Evolutionary conservation across 495 filamentous ascomycete genomes (phyloP).

Genomic region (Terfezia claveryi): DNA sequence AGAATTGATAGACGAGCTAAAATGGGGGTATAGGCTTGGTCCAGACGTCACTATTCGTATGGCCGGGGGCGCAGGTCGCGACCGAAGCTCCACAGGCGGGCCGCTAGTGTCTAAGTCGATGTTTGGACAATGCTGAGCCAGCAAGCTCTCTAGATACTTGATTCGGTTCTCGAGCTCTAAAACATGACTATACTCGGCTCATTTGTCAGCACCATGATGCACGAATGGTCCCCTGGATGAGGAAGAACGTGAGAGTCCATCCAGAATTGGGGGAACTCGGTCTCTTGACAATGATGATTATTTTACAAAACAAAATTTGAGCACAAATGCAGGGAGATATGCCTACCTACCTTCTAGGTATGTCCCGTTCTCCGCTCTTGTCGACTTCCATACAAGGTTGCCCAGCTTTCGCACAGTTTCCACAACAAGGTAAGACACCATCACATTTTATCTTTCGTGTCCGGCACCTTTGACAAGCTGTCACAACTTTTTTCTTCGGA

Average conservation of each 20-base stretch:
- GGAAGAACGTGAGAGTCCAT: too few relatives aligned
- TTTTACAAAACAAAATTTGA: too few relatives aligned
- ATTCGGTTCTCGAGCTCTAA: conserved; percentile 18
- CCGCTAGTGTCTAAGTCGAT: conserved; percentile 8
- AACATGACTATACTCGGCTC: conserved; percentile 12
- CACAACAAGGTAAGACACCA: conserved; percentile 15
- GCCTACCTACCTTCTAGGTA: conserved; percentile 16
- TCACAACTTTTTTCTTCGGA: conserved; percentile 18
- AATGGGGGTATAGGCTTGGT: conserved; percentile 14
- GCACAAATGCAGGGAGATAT: not conserved
- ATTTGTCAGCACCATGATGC: too few relatives aligned
- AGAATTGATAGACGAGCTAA: conserved; percentile 10
- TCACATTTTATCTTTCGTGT: conserved; percentile 20
- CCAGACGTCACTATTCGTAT: conserved; percentile 19
- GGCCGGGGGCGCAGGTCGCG: conserved; percentile 15
- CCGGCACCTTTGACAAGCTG: conserved; percentile 18
- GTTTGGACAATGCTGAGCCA: conserved; percentile 9
- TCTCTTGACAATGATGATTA: not conserved
- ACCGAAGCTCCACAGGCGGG: conserved; percentile 15
- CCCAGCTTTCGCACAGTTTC: conserved; percentile 15
- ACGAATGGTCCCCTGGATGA: too few relatives aligned
- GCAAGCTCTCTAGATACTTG: conserved; percentile 16
- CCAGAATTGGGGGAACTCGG: too few relatives aligned
- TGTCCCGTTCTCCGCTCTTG: conserved; percentile 15
- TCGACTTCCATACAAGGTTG: conserved; percentile 19